Evolutionary conservation across 2,329 filamentous ascomycete species (phyloP), one percentile per base, ranked within the genome.

Genomic region (Fusarium nurragi): DNA sequence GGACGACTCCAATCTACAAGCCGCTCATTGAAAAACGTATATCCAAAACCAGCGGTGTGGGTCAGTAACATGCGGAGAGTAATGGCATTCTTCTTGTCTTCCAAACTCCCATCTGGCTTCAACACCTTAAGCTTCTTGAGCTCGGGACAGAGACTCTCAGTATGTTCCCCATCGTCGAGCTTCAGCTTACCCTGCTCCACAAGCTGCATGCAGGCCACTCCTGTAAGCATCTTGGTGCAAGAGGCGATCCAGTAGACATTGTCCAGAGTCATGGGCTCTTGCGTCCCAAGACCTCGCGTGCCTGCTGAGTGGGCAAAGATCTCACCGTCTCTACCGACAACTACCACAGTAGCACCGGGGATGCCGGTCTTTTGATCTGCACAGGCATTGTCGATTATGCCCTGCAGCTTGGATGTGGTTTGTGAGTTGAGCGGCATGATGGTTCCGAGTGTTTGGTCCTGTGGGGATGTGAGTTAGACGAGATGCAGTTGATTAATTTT

Each of bases 161-260:
- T 72, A 48, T 81, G 77, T 0, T 77, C 75, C 0, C 74, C 75
- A 56, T 85, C 80, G 47, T 87, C 85, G 1, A 87, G 74, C 2
- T 65, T 74, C 18, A 87, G 65, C 10, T 71, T 62, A 0, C 82
- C 84, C 48, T 79, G 74, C 68, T 88, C 86, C 2, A 87, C 84
- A 1, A 85, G 79, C 70, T 88, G 85, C 83, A 88, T 85, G 43
- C 77, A 80, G 1, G 84, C 83, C 14, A 87, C 73, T 0, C 78
- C 83, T 0, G 78, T 76, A 13, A 87, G 74, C 77, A 86, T 77
- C 74, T 88, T 88, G 16, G 85, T 86, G 68, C 83, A 86, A 0
- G 83, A 86, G 0, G 85, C 85, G 6, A 87, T 77, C 83, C 82
- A 86, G 70, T 88, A 90, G 1, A 86, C 76, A 10, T 79, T 86